Conservation (phyloP, 257 asterid genomes). For the Solanum habrochaites region DNA sequence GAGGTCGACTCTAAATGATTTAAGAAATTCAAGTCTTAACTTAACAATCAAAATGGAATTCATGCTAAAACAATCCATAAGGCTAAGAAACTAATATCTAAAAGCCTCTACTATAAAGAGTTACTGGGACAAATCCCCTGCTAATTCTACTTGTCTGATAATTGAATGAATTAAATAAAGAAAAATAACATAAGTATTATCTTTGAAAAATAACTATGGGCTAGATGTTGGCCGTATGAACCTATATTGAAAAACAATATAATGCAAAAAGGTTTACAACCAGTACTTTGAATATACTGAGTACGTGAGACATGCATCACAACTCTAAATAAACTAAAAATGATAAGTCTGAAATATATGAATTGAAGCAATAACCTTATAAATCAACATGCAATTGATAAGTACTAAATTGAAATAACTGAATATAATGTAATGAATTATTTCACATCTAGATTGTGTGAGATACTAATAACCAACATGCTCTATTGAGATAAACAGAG, state of each 20-base stretch:
- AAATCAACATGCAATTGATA: not conserved
- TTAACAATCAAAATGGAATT: not conserved
- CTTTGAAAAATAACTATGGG: not conserved
- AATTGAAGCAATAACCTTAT: not conserved
- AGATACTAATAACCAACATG: not conserved
- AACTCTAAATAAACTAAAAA: not conserved
- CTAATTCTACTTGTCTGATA: too few relatives aligned
- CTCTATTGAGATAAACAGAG: not conserved
- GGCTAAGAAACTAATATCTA: not conserved
- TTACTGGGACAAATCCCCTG: not conserved
- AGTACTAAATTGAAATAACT: not conserved
- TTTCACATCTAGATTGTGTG: not conserved
- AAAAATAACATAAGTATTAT: too few relatives aligned
- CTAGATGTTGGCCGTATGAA: not conserved
- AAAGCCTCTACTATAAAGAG: not conserved
- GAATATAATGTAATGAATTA: not conserved
- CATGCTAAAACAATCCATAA: not conserved
- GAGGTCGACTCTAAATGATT: not conserved
- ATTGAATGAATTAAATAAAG: not conserved
- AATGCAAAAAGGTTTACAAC: not conserved
- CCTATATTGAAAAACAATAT: not conserved
- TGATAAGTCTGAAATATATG: not conserved
- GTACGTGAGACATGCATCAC: not conserved
- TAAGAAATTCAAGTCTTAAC: not conserved
- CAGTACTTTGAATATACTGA: not conserved